phyloP scores from a whole-genome alignment of 257 asterid genomes.

The Solanum tacnaense region DNA sequence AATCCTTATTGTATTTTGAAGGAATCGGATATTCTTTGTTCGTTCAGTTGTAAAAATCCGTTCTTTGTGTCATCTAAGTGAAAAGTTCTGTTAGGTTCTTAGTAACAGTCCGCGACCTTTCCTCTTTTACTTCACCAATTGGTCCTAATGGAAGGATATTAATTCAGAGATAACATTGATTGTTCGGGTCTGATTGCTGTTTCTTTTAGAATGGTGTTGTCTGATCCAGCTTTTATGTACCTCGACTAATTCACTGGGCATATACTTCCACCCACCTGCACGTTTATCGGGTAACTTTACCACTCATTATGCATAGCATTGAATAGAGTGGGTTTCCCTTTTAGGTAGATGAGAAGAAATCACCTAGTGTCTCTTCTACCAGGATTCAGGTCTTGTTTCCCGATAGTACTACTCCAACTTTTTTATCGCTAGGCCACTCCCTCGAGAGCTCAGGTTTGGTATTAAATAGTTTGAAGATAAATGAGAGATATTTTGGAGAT shows the following conservation, averaged over 20 bases:
- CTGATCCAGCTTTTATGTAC: not conserved
- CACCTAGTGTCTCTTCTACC: not conserved
- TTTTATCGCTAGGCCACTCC: not conserved
- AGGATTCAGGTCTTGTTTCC: not conserved
- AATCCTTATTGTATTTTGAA: not conserved
- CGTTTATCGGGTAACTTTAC: not conserved
- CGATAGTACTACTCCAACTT: not conserved
- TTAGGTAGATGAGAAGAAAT: not conserved
- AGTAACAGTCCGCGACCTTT: not conserved
- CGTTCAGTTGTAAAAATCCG: not conserved
- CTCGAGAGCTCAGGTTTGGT: not conserved
- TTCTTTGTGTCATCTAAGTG: not conserved
- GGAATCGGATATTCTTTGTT: not conserved
- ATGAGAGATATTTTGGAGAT: not conserved
- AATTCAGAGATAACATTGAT: not conserved
- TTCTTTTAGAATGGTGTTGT: not conserved
- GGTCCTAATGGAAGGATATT: not conserved
- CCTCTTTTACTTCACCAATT: not conserved
- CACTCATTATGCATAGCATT: not conserved
- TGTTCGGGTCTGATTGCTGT: not conserved
- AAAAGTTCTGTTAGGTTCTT: not conserved
- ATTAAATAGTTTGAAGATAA: not conserved
- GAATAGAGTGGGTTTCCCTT: too few species aligned
- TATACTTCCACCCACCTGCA: not conserved
- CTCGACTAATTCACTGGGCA: not conserved